Evolutionary conservation across 2,329 filamentous ascomycete genomes (phyloP).

Genomic region (Colletotrichum eleusines): DNA sequence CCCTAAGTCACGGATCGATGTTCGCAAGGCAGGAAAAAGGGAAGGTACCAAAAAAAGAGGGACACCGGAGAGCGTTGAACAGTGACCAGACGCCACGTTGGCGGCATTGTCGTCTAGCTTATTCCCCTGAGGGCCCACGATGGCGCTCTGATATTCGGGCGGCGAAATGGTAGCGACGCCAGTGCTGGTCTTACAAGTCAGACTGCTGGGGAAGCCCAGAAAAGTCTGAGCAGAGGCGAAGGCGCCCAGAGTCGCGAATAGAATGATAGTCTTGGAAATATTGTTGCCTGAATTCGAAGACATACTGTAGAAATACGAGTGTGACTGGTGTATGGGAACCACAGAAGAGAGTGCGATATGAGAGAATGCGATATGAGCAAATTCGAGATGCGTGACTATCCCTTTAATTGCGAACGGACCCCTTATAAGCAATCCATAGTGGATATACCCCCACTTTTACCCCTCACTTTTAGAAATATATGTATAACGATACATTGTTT

Average conservation of each 20-base stretch:
- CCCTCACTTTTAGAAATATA: too few relatives aligned
- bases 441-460: too few relatives aligned
- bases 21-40: not conserved
- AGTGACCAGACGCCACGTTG: constrained; percentile 11
- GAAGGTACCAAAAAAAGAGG: not conserved
- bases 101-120: not conserved
- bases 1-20: not conserved
- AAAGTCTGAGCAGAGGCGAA: constrained; percentile 9
- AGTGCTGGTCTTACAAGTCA: not conserved
- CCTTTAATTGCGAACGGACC: too few relatives aligned
- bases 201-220: not conserved
- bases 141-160: not conserved
- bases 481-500: too few relatives aligned
- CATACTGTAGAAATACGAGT: too few relatives aligned
- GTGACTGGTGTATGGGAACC: not conserved
- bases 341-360: not conserved
- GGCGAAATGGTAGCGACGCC: not conserved
- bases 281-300: not conserved
- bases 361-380: not conserved
- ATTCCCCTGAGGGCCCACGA: not conserved
- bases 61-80: not conserved
- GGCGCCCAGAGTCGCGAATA: not conserved
- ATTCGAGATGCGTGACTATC: too few relatives aligned
- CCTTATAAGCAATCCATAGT: too few relatives aligned
- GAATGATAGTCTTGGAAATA: not conserved